These are phyloP conservation scores for Lipomyces chichibuensis DNA, from an alignment of 805 yeast species.

Conservation along the genomic window DNA sequence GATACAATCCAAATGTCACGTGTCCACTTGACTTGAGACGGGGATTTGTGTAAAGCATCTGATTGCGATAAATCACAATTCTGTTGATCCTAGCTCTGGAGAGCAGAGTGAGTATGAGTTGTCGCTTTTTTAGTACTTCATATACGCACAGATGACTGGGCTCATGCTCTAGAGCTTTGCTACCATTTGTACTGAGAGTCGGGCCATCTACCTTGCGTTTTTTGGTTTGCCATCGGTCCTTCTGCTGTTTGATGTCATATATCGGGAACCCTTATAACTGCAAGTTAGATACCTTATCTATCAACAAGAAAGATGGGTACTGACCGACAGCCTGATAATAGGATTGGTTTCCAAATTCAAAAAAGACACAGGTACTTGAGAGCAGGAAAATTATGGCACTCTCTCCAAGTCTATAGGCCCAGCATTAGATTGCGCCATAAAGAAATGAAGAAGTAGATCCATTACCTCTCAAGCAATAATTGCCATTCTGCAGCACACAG, in stretches of 20 bases:
- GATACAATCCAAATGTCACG: conserved; percentile 8
- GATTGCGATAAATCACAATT: conserved; percentile 10
- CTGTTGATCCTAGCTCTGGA: conserved; percentile 2
- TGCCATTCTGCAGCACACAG: conserved; percentile 24
- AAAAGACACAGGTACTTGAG: conserved; percentile 7
- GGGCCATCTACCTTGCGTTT: not conserved
- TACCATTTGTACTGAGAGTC: not conserved
- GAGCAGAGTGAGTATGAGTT: not conserved
- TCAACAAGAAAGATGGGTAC: not conserved
- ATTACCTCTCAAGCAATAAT: conserved; percentile 17
- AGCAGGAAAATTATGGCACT: conserved; percentile 12
- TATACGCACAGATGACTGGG: not conserved
- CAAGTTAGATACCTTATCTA: not conserved
- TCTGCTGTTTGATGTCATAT: not conserved
- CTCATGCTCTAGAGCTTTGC: not conserved
- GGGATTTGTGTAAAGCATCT: conserved; percentile 15
- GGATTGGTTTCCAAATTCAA: not conserved
- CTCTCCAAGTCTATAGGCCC: conserved; percentile 20
- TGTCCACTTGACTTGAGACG: not conserved
- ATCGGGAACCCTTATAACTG: conserved; percentile 5
- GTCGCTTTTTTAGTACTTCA: not conserved
- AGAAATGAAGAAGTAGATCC: not conserved
- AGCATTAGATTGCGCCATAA: not conserved
- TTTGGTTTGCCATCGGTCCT: not conserved
- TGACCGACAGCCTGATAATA: conserved; percentile 24